phyloP scores from a whole-genome alignment of 2,329 filamentous ascomycete genomes.

The Sporothrix brasiliensis region DNA sequence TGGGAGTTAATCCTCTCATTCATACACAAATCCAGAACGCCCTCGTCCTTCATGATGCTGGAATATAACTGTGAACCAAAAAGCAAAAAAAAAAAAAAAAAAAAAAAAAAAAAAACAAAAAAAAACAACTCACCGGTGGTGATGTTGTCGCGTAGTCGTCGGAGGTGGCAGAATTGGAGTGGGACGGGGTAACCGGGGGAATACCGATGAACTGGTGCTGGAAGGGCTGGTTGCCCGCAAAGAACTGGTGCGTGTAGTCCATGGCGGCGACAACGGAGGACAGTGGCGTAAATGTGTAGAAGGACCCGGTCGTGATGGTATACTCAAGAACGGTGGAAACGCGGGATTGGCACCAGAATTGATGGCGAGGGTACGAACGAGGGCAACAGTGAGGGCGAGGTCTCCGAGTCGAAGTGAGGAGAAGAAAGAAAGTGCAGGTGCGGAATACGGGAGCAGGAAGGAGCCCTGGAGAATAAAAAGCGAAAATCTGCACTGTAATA shows the following conservation, averaged over 20 bases:
- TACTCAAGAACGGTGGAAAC: not conserved
- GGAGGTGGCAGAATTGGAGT: slow-evolving; percentile 57
- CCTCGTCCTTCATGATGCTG: not conserved
- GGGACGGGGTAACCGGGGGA: slow-evolving; percentile 58
- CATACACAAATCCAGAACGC: not conserved
- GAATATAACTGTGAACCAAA: not conserved
- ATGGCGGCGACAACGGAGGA: slow-evolving; percentile 42
- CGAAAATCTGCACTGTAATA: slow-evolving; percentile 6
- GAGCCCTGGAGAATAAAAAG: slow-evolving; percentile 5
- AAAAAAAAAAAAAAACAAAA: no score
- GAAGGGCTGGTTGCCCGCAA: slow-evolving; percentile 53
- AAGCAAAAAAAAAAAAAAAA: slow-evolving; percentile 33
- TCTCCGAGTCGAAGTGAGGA: slow-evolving; percentile 8
- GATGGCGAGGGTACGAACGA: not conserved
- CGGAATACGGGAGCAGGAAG: not conserved
- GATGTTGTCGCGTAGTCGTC: slow-evolving; percentile 60
- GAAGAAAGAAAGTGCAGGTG: slow-evolving; percentile 9
- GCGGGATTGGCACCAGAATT: not conserved
- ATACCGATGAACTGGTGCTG: slow-evolving; percentile 59
- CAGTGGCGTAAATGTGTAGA: not conserved
- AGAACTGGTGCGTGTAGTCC: slow-evolving; percentile 58
- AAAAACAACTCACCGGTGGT: slow-evolving; percentile 54
- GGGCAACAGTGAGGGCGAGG: not conserved
- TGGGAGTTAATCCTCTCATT: slow-evolving; percentile 10
- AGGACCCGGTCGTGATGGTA: not conserved